Evolutionary conservation across 306 rosid species (phyloP), one percentile per base, ranked within the genome.

Genomic region (Glycine tomentella): DNA sequence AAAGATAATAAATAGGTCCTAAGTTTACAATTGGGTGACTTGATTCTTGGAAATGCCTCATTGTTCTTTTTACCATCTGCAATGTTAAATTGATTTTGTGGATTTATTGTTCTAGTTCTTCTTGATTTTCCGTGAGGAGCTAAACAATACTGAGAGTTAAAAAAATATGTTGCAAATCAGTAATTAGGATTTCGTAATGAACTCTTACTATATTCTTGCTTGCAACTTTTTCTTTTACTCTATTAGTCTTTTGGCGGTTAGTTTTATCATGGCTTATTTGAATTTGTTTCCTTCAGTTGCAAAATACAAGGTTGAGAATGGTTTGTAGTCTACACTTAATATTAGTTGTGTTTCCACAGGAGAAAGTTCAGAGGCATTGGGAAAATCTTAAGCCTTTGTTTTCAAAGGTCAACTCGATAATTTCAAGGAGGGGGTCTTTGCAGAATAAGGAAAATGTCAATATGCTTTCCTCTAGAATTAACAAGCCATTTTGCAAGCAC

Each of bases 401-500:
- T 63, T 66, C 84, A 11, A 36, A 48, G 15, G 11, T 68, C 48
- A 8, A 76, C n/a, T 81, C 85, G n/a, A 65, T 48, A 34, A 67
- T 81, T 38, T 78, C 91, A 70, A 79, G 7, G 45, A 77, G 72
- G 25, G 55, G 63, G 70, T 52, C 62, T 55, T 46, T 53, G 9
- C 50, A 31, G 16, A 25, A 9, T 14, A 84, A 84, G 58, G 82
- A 61, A 72, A 71, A 56, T 76, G 76, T 69, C 16, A 80, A 58
- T 44, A 85, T 81, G 81, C 91, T 95, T 51, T 59, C 86, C 70
- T 81, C 86, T 63, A 89, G 88, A 88, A 90, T 87, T 44, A 81
- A 84, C 42, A 76, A 38, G 7, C 97, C 97, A 69, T 12, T 82
- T 6, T 59, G 74, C 62, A 92, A 73, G 81, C 78, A 87, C 17